Base-by-base conservation (phyloP, 2,329 filamentous ascomycete genomes). In the Cladorrhinum sp. region DNA sequence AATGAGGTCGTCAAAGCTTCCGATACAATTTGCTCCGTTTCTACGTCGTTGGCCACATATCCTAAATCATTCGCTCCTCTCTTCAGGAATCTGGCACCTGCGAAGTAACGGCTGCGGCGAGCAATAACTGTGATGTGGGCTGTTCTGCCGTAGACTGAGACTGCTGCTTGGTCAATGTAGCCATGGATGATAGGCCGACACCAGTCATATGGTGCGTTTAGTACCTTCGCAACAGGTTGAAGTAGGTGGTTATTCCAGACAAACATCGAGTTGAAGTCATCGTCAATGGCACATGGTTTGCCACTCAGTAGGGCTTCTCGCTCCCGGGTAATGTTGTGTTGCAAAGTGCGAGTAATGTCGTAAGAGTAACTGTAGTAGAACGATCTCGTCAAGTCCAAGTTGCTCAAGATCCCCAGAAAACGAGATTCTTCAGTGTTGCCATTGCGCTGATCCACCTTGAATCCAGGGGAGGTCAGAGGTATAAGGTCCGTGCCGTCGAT, bases 361-460 rank as follows among this genome's bases (percentile, higher is more conserved):
- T 99, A 99, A 0, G 94, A 96, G 73, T 97, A 97, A 77, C 94
- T 97, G 78, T 97, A 99, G 75, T 99, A 99, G 74, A 99, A 99
- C 0, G 91, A 96, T 60, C 90, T 85, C 0, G 90, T 92, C 62
- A 99, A 78, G 73, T 99, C 95, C 30, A 99, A 81, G 67, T 96
- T 96, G 72, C 91, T 92, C 50, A 99, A 80, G 57, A 97, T 98
- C 24, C 86, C 84, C 33, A 98, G 81, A 70, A 96, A 98, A 26
- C 94, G 87, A 42, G 90, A 87, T 75, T 99, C 95, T 73, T 98
- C 94, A 0, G 91, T 85, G 69, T 96, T 95, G 57, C 81, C 85
- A 69, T 96, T 95, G 55, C 81, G 79, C 57, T 88, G 82, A 65
- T 97, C 92, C n/a, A 87, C 81, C 72, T 89, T 91, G 69, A 87